Evolutionary conservation across 148 eudicot species (phyloP).

Genomic region (Cornus controversa): DNA sequence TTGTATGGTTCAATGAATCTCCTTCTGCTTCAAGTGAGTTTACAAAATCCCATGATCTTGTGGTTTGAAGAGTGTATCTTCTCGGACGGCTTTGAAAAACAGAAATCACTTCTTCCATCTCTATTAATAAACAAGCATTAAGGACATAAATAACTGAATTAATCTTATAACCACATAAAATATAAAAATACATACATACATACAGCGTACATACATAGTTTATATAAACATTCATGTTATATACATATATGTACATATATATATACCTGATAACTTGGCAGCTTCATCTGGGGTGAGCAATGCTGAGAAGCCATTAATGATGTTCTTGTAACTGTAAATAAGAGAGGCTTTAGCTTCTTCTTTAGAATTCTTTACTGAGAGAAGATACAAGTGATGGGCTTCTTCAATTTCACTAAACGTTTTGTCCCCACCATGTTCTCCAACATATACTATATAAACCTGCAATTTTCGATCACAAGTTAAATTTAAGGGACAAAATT

Average conservation of each 20-base stretch:
- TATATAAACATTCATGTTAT: background rate
- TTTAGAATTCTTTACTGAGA: slow-evolving; percentile 6
- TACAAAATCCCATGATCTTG: slow-evolving; percentile 25
- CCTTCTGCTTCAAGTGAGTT: slow-evolving; percentile 11
- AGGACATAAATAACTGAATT: no score
- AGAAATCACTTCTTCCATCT: slow-evolving; percentile 17
- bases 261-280: slow-evolving; percentile 12
- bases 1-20: background rate
- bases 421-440: slow-evolving; percentile 14
- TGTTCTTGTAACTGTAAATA: slow-evolving; percentile 16
- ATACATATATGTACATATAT: no score
- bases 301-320: slow-evolving; percentile 21
- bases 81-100: slow-evolving; percentile 13
- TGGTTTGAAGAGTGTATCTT: slow-evolving; percentile 17
- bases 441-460: slow-evolving; percentile 15
- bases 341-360: slow-evolving; percentile 16
- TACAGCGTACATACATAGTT: background rate
- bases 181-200: background rate
- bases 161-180: background rate
- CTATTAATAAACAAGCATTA: slow-evolving; percentile 1
- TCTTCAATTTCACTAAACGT: slow-evolving; percentile 1
- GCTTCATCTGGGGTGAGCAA: slow-evolving; percentile 19
- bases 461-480: no score
- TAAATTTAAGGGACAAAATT: no score
- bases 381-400: background rate